Conservation (phyloP, 2,329 filamentous ascomycete species). For the Colletotrichum echinochloae region DNA sequence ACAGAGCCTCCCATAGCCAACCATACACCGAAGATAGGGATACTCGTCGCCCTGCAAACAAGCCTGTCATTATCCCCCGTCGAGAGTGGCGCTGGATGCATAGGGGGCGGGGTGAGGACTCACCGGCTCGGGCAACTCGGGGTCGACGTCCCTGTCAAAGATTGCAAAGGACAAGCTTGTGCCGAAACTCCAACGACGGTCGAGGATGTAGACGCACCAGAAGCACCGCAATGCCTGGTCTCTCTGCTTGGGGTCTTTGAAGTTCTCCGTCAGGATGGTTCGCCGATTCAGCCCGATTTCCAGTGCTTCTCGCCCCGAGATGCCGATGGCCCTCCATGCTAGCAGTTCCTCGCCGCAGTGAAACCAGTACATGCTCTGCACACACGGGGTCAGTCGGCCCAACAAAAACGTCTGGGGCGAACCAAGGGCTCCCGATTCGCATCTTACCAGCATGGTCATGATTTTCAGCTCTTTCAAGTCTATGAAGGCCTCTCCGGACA, state of each 20-base stretch:
- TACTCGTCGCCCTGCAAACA: constrained; percentile 47
- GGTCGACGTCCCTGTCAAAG: constrained; percentile 62
- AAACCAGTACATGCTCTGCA: constrained; percentile 56
- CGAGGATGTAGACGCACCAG: constrained; percentile 64
- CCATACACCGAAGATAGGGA: constrained; percentile 60
- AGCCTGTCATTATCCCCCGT: accelerated
- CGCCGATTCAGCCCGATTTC: constrained; percentile 62
- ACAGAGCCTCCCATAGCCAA: constrained; percentile 59
- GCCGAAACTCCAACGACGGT: constrained; percentile 64
- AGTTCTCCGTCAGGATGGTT: constrained; percentile 55
- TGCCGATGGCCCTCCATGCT: constrained; percentile 60
- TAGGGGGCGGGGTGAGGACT: not conserved
- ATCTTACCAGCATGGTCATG: constrained; percentile 47
- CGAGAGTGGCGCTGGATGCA: too few relatives aligned
- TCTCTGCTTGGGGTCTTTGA: constrained; percentile 48
- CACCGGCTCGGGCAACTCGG: constrained; percentile 58
- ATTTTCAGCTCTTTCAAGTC: constrained; percentile 52
- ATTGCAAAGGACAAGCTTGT: constrained; percentile 62
- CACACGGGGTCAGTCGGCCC: constrained; percentile 5
- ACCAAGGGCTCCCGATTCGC: too few relatives aligned
- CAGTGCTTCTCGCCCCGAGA: constrained; percentile 59
- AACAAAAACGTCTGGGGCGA: too few relatives aligned
- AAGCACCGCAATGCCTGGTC: constrained; percentile 55
- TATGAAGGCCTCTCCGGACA: constrained; percentile 45
- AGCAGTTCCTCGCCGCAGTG: constrained; percentile 63